phyloP scores from a whole-genome alignment of 139 green algal species.

The Chlorella sorokiniana region DNA sequence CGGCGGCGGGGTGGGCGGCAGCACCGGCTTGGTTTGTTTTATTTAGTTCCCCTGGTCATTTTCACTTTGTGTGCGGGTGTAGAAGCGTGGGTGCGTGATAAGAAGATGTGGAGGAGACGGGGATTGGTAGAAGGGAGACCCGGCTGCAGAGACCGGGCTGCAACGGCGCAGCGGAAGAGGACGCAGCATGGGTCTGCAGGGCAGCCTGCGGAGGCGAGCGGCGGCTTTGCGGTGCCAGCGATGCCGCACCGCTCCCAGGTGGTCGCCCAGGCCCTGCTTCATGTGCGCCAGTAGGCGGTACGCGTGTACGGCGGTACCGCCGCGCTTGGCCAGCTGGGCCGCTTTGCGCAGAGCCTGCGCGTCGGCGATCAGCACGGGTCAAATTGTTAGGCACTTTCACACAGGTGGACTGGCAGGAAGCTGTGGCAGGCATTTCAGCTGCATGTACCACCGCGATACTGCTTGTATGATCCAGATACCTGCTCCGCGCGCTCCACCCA shows the following conservation, averaged over 20 bases:
- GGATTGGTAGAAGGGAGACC: no score
- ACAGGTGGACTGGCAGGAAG: neutral
- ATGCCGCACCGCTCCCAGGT: constrained; percentile 59
- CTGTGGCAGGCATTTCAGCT: no score
- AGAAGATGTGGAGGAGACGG: no score
- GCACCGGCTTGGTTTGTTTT: no score
- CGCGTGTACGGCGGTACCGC: constrained; percentile 20
- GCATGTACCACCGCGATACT: constrained; percentile 48
- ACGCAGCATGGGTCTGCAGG: no score
- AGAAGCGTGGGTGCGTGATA: no score
- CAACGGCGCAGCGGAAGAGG: no score
- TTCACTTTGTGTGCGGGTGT: no score
- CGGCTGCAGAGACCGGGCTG: no score
- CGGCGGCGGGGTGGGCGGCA: no score
- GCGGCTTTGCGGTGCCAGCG: neutral
- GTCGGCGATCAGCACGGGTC: neutral
- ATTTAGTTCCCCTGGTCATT: no score
- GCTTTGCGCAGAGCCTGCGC: constrained; percentile 59
- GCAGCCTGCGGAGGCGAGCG: no score
- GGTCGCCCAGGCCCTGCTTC: constrained; percentile 68
- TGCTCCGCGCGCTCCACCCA: constrained; percentile 41
- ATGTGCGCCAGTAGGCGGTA: constrained; percentile 52
- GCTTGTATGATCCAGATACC: neutral
- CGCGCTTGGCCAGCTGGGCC: constrained; percentile 41
- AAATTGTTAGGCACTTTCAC: neutral